A percentile compares a stretch with the other conserved stretches of the same genome.
These are phyloP conservation scores for Dillenia turbinata DNA, from an alignment of 164 flowering plant species.

Conservation along the genomic window DNA sequence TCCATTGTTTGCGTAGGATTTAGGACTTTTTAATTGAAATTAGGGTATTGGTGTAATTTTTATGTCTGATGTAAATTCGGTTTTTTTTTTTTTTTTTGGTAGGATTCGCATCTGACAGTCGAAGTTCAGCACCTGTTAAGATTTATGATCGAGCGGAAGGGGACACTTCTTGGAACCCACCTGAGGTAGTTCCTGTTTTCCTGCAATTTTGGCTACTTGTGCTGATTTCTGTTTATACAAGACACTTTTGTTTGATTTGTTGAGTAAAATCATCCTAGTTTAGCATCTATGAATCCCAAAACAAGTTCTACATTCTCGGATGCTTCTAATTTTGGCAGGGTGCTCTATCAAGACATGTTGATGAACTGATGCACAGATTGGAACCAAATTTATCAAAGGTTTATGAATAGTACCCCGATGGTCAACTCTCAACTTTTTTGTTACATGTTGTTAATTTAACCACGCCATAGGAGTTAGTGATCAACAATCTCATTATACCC, in stretches of 20 bases:
- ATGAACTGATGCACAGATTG: slow-evolving; percentile 42
- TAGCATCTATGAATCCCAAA: too few relatives aligned
- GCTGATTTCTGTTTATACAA: background rate
- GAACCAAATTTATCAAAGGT: slow-evolving; percentile 61
- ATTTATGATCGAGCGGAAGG: slow-evolving; percentile 19
- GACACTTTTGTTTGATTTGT: background rate
- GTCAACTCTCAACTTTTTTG: slow-evolving; percentile 12
- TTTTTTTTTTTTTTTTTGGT: slow-evolving; percentile 15
- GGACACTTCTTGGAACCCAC: slow-evolving; percentile 11
- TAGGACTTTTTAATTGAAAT: too few relatives aligned
- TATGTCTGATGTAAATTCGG: too few relatives aligned
- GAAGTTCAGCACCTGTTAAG: slow-evolving; percentile 23
- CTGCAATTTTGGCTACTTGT: background rate
- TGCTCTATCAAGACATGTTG: slow-evolving; percentile 31
- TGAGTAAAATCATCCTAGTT: too few relatives aligned
- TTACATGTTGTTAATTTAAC: too few relatives aligned
- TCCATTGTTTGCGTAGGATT: too few relatives aligned
- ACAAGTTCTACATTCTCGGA: background rate
- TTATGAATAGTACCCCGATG: slow-evolving; percentile 19
- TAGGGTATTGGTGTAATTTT: too few relatives aligned
- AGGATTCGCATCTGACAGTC: slow-evolving; percentile 34
- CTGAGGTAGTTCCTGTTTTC: slow-evolving; percentile 24
- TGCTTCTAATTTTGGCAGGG: slow-evolving; percentile 28
- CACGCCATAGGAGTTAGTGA: too few relatives aligned
- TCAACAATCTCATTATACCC: too few relatives aligned